Evolutionary conservation across 139 green algal genomes (phyloP).

Genomic region (Desmodesmus armatus): DNA sequence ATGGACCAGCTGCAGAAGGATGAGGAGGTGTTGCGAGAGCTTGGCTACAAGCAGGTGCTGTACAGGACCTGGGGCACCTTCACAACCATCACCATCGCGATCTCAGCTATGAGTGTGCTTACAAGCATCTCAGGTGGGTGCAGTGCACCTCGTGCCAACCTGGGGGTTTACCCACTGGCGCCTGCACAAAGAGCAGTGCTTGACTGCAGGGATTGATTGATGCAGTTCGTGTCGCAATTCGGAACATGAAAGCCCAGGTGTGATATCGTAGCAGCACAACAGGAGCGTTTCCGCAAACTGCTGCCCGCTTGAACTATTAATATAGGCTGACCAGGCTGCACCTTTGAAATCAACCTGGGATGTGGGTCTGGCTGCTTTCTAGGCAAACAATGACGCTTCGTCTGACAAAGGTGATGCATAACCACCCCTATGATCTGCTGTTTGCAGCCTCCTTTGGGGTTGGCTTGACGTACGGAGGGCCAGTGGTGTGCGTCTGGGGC

Average conservation of each 20-base stretch:
- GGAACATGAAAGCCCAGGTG: too few relatives aligned
- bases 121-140: slow-evolving; percentile 44
- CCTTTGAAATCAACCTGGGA: not conserved
- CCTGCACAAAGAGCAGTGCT: not conserved
- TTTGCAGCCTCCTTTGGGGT: slow-evolving; percentile 45
- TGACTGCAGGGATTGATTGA: not conserved
- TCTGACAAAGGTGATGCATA: not conserved
- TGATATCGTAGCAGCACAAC: too few relatives aligned
- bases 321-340: too few relatives aligned
- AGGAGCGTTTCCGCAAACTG: too few relatives aligned
- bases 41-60: slow-evolving; percentile 39
- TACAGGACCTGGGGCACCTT: slow-evolving; percentile 22
- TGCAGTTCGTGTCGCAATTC: too few relatives aligned
- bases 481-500: slow-evolving; percentile 53
- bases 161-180: not conserved
- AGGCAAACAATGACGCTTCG: not conserved
- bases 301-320: too few relatives aligned
- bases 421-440: not conserved
- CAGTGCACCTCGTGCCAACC: not conserved
- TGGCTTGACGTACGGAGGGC: slow-evolving; percentile 48
- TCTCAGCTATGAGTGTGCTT: slow-evolving; percentile 34
- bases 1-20: too few relatives aligned
- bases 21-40: slow-evolving; percentile 4
- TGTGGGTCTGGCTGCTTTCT: not conserved
- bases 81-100: slow-evolving; percentile 22